These are phyloP conservation scores for Aureoboletus auriporus DNA, from an alignment of 768 basidiomycete species.

Conservation along the genomic window DNA sequence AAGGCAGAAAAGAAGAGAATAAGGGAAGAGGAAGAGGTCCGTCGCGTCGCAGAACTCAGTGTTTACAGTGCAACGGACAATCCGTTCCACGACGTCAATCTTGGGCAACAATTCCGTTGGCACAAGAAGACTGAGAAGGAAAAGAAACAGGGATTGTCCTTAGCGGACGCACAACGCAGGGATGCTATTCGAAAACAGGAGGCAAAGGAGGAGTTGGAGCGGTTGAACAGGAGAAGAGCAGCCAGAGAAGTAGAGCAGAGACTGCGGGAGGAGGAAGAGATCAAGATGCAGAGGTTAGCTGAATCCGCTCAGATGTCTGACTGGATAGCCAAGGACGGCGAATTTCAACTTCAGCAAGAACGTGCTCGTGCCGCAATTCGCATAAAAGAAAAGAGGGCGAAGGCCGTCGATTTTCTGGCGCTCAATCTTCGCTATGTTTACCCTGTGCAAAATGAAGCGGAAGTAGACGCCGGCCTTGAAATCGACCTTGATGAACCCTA, in stretches of 20 bases:
- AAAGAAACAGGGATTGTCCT: constrained; percentile 75
- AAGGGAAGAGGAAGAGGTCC: constrained; percentile 84
- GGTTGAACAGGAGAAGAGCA: constrained; percentile 83
- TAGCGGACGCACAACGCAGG: constrained; percentile 72
- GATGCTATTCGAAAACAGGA: constrained; percentile 83
- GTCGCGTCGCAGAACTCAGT: constrained; percentile 90
- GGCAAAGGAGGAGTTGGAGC: constrained; percentile 92
- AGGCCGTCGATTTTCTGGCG: constrained; percentile 97
- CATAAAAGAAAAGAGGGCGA: constrained; percentile 93
- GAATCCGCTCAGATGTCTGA: constrained; percentile 98
- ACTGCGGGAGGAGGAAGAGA: constrained; percentile 89
- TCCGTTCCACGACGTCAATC: constrained; percentile 96
- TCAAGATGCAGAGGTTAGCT: constrained; percentile 80
- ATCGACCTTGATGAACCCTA: constrained; percentile 99
- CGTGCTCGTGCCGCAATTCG: constrained; percentile 86
- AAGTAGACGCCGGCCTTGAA: constrained; percentile 88
- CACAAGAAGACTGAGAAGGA: constrained; percentile 99
- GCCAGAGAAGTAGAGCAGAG: constrained; percentile 88
- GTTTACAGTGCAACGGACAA: constrained; percentile 97
- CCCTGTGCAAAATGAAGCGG: constrained; percentile 65
- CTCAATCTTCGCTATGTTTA: constrained; percentile 93
- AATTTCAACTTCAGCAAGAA: constrained; percentile 96
- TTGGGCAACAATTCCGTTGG: constrained; percentile 96
- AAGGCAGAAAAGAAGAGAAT: constrained; percentile 85
- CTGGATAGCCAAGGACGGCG: constrained; percentile 95